Percentiles rank a stretch among this genome's conserved stretches.
Conservation (phyloP, 306 rosid species). For the Lablab purpureus region DNA sequence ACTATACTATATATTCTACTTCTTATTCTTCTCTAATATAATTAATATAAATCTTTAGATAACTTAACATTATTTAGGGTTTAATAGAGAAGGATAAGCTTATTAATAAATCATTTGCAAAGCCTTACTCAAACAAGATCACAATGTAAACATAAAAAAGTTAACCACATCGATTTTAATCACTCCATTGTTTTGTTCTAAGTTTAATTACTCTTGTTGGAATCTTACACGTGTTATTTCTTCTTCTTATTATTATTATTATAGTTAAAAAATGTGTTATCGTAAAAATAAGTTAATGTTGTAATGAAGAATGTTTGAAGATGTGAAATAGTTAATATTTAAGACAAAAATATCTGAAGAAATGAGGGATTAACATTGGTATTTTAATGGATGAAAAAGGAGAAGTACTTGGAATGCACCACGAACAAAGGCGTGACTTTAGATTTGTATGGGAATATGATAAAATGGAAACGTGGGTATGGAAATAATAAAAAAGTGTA, state of each 20-base stretch:
- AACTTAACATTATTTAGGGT: too few relatives aligned
- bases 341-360: neutral
- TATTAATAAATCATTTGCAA: too few relatives aligned
- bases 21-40: neutral
- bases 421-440: neutral
- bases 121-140: too few relatives aligned
- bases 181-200: too few relatives aligned
- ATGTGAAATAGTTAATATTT: neutral
- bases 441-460: neutral
- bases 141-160: too few relatives aligned
- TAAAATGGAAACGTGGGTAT: neutral
- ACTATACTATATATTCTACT: conserved; percentile 28
- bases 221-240: too few relatives aligned
- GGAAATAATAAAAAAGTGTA: neutral
- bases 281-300: neutral
- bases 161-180: too few relatives aligned
- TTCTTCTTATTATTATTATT: too few relatives aligned
- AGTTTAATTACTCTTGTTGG: too few relatives aligned
- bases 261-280: neutral
- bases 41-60: too few relatives aligned
- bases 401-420: neutral
- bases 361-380: neutral
- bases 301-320: neutral
- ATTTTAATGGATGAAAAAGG: conserved; percentile 1
- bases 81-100: too few relatives aligned